These are phyloP conservation scores for Eucalyptus tenuipes DNA, from an alignment of 345 rosid species.

Conservation along the genomic window DNA sequence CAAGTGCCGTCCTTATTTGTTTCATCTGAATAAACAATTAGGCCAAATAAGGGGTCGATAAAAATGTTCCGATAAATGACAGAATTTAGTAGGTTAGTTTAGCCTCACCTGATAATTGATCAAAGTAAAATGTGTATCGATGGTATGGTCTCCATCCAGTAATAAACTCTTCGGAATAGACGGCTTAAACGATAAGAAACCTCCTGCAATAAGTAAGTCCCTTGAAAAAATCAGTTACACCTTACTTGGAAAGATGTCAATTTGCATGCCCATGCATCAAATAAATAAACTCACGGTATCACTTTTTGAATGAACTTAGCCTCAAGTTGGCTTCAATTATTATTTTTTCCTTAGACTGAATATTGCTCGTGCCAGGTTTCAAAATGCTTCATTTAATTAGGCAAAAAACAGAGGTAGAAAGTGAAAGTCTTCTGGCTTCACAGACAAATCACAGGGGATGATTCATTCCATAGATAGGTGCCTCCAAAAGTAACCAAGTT, in stretches of 20 bases:
- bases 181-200: constrained; percentile 81
- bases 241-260: not conserved
- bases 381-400: not conserved
- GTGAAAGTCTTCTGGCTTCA: not conserved
- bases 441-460: not conserved
- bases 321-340: not conserved
- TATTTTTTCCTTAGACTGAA: not conserved
- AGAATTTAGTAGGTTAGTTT: not conserved
- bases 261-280: not conserved
- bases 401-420: not conserved
- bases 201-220: constrained; percentile 42
- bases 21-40: constrained; percentile 44
- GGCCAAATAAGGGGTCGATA: not conserved
- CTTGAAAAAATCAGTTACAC: not conserved
- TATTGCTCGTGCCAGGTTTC: not conserved
- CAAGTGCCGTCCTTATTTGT: constrained; percentile 89
- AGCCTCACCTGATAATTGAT: constrained; percentile 76
- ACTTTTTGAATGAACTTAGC: not conserved
- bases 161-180: constrained; percentile 74
- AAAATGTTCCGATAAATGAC: not conserved
- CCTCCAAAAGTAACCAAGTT: not conserved
- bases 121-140: constrained; percentile 69
- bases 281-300: not conserved
- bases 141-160: constrained; percentile 75
- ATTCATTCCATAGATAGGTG: not conserved